These are phyloP conservation scores for Delphinella strobiligena DNA, from an alignment of 2,329 filamentous ascomycete genomes.

Conservation along the genomic window DNA sequence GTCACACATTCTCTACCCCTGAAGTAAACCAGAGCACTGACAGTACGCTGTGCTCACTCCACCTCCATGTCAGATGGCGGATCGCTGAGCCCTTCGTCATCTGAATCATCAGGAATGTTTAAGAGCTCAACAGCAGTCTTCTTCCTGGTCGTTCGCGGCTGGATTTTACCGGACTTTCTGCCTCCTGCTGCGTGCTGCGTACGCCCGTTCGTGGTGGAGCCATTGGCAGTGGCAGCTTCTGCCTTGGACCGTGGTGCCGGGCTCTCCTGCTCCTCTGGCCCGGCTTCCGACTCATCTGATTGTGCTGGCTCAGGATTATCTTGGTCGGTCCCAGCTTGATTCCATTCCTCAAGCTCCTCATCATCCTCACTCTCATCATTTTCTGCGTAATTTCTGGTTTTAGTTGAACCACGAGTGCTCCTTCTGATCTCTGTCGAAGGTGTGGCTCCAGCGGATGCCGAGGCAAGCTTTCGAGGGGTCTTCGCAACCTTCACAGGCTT, in stretches of 20 bases:
- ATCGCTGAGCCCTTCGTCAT: constrained; percentile 16
- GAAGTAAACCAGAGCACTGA: too few relatives aligned
- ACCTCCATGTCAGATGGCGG: constrained; percentile 13
- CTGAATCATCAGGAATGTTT: constrained; percentile 15
- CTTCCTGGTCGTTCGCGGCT: constrained; percentile 10
- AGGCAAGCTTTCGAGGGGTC: constrained; percentile 25
- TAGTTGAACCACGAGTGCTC: constrained; percentile 26
- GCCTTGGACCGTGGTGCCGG: neutral
- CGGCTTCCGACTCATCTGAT: neutral
- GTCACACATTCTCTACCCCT: too few relatives aligned
- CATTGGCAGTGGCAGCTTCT: neutral
- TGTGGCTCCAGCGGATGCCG: constrained; percentile 8
- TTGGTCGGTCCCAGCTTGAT: neutral
- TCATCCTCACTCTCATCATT: constrained; percentile 31
- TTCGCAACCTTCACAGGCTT: constrained; percentile 20
- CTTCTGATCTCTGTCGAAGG: constrained; percentile 30
- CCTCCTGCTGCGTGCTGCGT: neutral
- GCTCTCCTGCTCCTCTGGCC: neutral
- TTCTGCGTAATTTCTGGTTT: constrained; percentile 33
- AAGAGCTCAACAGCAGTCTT: constrained; percentile 14
- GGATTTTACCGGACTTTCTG: neutral
- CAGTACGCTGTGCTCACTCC: too few relatives aligned
- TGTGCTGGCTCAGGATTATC: neutral
- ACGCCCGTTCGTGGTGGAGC: neutral
- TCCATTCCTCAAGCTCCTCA: constrained; percentile 10